phyloP scores from a whole-genome alignment of 2,329 filamentous ascomycete species.

The Parastagonospora avenae region DNA sequence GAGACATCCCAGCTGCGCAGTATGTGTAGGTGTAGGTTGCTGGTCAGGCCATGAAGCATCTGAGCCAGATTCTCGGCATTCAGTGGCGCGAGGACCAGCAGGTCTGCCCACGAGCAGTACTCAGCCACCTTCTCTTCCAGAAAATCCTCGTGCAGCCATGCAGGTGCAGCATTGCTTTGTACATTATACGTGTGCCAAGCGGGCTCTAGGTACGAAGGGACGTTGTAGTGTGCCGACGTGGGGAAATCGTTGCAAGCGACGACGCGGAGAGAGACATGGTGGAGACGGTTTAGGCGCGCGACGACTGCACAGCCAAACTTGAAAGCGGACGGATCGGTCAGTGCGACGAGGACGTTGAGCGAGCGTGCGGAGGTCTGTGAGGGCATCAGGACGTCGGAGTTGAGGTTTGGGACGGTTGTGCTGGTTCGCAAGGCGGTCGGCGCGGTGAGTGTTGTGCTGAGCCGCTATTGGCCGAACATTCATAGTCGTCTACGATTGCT shows the following conservation, averaged over 20 bases:
- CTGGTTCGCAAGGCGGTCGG: neutral
- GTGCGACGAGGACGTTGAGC: constrained; percentile 64
- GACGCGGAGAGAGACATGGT: constrained; percentile 60
- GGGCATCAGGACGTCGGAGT: constrained; percentile 22
- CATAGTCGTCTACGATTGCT: too few species aligned
- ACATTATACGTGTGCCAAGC: constrained; percentile 37
- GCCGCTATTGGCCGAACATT: neutral
- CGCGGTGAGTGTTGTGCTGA: neutral
- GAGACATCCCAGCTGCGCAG: constrained; percentile 84
- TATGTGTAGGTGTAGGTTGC: constrained; percentile 79
- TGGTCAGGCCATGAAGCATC: constrained; percentile 84
- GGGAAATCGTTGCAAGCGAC: constrained; percentile 37
- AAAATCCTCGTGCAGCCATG: constrained; percentile 32
- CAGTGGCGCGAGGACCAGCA: constrained; percentile 82
- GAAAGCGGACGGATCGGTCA: constrained; percentile 68
- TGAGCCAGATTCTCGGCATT: constrained; percentile 83
- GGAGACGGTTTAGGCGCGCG: constrained; percentile 70
- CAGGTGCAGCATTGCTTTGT: constrained; percentile 21
- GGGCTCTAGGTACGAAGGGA: constrained; percentile 34
- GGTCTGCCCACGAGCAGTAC: constrained; percentile 85
- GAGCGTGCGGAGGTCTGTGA: constrained; percentile 27
- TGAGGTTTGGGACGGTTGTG: constrained; percentile 6
- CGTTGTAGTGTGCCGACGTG: constrained; percentile 22
- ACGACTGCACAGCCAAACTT: constrained; percentile 70
- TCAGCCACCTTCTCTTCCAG: constrained; percentile 63